Conservation (phyloP, 148 eudicot genomes). For the Rhododendron molle region DNA sequence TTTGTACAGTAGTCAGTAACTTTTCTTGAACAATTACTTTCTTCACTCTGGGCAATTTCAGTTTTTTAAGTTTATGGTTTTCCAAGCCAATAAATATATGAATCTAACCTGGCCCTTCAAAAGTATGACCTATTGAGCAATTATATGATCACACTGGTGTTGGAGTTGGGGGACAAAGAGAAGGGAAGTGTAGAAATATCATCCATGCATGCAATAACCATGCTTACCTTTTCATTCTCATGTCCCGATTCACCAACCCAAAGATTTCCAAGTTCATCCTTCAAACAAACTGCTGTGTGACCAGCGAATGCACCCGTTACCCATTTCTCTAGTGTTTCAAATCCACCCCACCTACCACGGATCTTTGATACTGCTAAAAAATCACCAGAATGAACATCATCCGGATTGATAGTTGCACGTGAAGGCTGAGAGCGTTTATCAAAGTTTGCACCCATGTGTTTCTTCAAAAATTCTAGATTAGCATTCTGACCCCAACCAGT, state of each 20-base stretch:
- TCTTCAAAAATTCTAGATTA: slow-evolving; percentile 74
- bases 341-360: slow-evolving; percentile 99
- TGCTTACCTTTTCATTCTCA: slow-evolving; percentile 88
- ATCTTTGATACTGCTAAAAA: slow-evolving; percentile 96
- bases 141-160: not conserved
- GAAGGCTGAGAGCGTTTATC: slow-evolving; percentile 82
- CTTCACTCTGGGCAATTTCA: not conserved
- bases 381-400: slow-evolving; percentile 94
- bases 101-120: not conserved
- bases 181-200: not conserved
- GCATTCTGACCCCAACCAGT: slow-evolving; percentile 89
- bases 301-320: slow-evolving; percentile 99
- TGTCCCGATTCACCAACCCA: slow-evolving; percentile 99
- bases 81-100: not conserved
- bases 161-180: not conserved
- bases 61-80: not conserved
- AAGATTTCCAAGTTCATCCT: slow-evolving; percentile 80
- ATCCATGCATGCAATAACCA: not conserved
- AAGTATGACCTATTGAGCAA: not conserved
- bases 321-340: slow-evolving; percentile 98
- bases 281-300: slow-evolving; percentile 95
- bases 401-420: slow-evolving; percentile 64
- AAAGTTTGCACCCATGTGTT: slow-evolving; percentile 93
- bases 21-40: not conserved
- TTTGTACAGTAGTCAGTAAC: not conserved